Percentiles rank a stretch among this genome's conserved stretches.
Evolutionary conservation across 2,329 filamentous ascomycete genomes (phyloP).

Genomic region (Penicillium brasilianum): DNA sequence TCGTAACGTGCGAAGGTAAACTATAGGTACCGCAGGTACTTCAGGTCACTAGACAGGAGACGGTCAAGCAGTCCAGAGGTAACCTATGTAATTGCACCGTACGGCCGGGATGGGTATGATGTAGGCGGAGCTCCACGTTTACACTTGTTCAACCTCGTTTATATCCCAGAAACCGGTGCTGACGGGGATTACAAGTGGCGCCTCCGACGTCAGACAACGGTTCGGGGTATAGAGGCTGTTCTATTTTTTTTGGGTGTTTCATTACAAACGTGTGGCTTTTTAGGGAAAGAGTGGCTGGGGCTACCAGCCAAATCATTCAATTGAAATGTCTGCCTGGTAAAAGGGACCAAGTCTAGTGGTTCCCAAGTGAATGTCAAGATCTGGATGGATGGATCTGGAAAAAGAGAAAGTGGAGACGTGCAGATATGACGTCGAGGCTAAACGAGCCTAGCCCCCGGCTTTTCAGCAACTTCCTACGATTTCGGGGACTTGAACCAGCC

Average conservation of each 20-base stretch:
- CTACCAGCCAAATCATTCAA: not conserved
- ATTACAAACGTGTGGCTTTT: not conserved
- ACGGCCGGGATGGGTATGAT: conserved; percentile 21
- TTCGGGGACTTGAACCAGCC: not conserved
- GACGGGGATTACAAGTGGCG: conserved; percentile 16
- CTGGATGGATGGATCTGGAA: not conserved
- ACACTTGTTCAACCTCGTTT: conserved; percentile 22
- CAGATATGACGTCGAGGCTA: conserved; percentile 25
- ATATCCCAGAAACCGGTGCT: conserved; percentile 29
- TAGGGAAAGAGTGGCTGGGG: not conserved
- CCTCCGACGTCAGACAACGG: conserved; percentile 37
- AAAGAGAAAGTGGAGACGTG: not conserved
- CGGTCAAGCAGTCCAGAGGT: no score
- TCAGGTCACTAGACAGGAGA: no score
- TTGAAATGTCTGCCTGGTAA: not conserved
- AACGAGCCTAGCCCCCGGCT: not conserved
- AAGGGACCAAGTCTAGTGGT: no score
- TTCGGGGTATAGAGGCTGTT: not conserved
- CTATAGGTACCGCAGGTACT: not conserved
- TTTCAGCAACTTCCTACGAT: not conserved
- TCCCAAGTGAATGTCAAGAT: not conserved
- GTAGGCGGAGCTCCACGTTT: conserved; percentile 16
- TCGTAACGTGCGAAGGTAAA: no score
- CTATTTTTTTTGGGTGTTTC: not conserved
- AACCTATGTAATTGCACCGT: conserved; percentile 18